phyloP scores from a whole-genome alignment of 495 filamentous ascomycete species.

The Corynascus novoguineensis region DNA sequence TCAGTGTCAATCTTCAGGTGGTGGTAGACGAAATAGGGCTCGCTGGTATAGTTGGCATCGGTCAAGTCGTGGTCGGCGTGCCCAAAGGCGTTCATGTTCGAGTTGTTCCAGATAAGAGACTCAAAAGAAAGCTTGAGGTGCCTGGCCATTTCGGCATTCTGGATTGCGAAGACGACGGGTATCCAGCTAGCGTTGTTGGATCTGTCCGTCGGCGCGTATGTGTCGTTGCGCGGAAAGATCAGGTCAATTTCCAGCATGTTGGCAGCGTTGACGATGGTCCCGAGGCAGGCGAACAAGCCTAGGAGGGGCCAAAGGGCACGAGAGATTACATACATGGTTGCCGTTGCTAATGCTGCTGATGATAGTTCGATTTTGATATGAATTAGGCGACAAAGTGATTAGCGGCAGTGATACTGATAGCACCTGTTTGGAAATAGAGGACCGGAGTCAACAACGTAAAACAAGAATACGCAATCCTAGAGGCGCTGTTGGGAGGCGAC shows the following conservation, averaged over 20 bases:
- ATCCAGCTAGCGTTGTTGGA: too few relatives aligned
- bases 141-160: conserved; percentile 23
- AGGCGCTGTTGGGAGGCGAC: too few relatives aligned
- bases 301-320: not conserved
- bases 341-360: too few relatives aligned
- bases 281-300: not conserved
- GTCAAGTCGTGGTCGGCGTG: too few relatives aligned
- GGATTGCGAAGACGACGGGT: conserved; percentile 34
- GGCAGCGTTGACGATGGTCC: not conserved
- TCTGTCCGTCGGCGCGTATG: not conserved
- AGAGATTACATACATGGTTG: too few relatives aligned
- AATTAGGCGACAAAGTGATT: too few relatives aligned
- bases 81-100: too few relatives aligned
- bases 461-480: too few relatives aligned
- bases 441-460: too few relatives aligned
- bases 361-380: too few relatives aligned
- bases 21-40: conserved; percentile 25
- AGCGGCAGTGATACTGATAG: too few relatives aligned
- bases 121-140: conserved; percentile 8
- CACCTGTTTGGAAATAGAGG: too few relatives aligned
- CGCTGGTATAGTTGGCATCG: not conserved
- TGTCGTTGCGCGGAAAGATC: not conserved
- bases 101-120: not conserved
- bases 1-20: conserved; percentile 11
- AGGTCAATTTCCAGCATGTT: not conserved